Evolutionary conservation across 2,329 filamentous ascomycete species (phyloP).

Genomic region (Penicillium sp.): DNA sequence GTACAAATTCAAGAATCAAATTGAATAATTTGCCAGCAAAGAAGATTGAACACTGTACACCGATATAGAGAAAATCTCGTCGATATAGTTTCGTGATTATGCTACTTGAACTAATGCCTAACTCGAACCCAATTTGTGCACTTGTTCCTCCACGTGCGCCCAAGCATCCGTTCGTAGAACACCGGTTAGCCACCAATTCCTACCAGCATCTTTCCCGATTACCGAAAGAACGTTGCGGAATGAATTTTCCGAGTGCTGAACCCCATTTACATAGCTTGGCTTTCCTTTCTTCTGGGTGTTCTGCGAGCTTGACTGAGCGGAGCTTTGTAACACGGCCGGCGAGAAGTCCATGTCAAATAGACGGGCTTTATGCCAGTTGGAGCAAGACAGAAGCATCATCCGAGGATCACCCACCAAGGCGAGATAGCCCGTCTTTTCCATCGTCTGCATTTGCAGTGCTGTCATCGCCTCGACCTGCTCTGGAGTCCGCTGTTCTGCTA

Average conservation of each 20-base stretch:
- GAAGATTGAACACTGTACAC: neutral
- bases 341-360: neutral
- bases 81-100: neutral
- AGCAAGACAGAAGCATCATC: neutral
- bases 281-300: neutral
- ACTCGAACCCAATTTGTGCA: neutral
- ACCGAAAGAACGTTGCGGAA: neutral
- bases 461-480: neutral
- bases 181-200: conserved; percentile 1
- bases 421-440: neutral
- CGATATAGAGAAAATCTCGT: neutral
- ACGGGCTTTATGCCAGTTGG: neutral
- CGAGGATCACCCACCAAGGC: neutral
- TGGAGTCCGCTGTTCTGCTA: neutral
- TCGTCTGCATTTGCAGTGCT: neutral
- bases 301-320: neutral
- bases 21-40: no score
- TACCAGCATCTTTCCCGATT: neutral
- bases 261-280: neutral
- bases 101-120: neutral
- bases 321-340: neutral
- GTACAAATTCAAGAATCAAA: neutral
- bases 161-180: neutral
- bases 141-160: neutral
- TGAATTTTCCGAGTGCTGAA: neutral